Base-by-base conservation (phyloP, 768 basidiomycete species). In the Fistulinella prunicolor region DNA sequence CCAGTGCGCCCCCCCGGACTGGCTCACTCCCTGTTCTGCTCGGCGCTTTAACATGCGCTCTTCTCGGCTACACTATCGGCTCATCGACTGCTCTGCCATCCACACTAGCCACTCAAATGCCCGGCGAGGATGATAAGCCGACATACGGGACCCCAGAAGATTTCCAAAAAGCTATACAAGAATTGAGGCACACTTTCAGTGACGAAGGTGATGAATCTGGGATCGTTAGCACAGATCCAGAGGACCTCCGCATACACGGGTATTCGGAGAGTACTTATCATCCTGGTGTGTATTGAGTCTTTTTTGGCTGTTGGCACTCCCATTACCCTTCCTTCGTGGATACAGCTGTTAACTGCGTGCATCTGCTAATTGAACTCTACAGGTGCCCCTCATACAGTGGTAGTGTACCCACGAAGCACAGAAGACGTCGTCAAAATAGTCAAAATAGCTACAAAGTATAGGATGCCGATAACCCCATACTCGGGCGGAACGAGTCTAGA, bases 381-480 rank as follows among this genome's bases (percentile, higher is more conserved):
- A 79, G 79, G 67, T 40, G 59, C 65, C 24, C 57, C 61, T 7
- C 85, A 82, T 40, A 80, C 74, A 34, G 81, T 85, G 6, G 75
- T 87, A 1, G 80, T 86, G 3, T 84, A 80, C 57, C 85, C 85
- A 0, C 56, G 65, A 16, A 77, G 73, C 21, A 94, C 92, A 0
- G 86, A 89, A 53, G 91, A 95, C 55, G 89, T 95, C 1, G 83
- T 85, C 34, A 75, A 79, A 55, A 76, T 92, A 40, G 85, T 94
- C 40, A 80, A 85, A 49, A 75, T 87, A 38, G 86, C 92, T 3
- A 77, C 74, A 34, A 83, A 83, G 64, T 85, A 83, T 67, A 73
- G 73, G 22, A 85, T 94, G 70, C 93, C 93, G 0, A 66, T 94
- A 19, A 80, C 79, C 1, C 79, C 90, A 3, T 93, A 85, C 64